Conservation (phyloP, 2,329 filamentous ascomycete species). For the Lomentospora prolificans region DNA sequence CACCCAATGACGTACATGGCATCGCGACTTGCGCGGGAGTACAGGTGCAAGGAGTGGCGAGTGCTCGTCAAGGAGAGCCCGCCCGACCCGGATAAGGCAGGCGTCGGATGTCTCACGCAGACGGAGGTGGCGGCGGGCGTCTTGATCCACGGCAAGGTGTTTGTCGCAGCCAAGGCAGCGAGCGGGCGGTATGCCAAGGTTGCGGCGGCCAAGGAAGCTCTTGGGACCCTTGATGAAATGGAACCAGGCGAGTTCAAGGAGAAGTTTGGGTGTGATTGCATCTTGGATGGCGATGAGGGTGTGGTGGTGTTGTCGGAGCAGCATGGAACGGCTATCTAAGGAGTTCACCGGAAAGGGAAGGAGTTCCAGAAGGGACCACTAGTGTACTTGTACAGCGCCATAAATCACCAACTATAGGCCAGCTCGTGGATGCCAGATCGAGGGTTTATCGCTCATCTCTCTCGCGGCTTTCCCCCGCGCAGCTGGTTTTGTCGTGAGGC, state of each 20-base stretch:
- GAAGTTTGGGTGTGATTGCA: constrained; percentile 56
- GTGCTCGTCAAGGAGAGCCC: constrained; percentile 42
- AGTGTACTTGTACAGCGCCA: too few species aligned
- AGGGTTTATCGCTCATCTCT: too few species aligned
- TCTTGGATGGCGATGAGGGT: constrained; percentile 13
- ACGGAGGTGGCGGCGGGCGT: constrained; percentile 60
- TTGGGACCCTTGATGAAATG: constrained; percentile 36
- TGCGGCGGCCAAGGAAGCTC: constrained; percentile 49
- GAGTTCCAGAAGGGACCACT: too few species aligned
- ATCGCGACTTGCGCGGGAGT: constrained; percentile 51
- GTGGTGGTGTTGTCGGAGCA: neutral
- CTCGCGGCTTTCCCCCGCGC: too few species aligned
- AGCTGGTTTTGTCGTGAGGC: too few species aligned
- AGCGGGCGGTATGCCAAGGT: constrained; percentile 67
- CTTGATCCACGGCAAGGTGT: constrained; percentile 61
- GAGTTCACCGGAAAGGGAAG: neutral
- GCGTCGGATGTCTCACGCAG: constrained; percentile 25
- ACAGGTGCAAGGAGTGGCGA: constrained; percentile 54
- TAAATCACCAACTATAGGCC: too few species aligned
- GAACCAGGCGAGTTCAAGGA: constrained; percentile 46
- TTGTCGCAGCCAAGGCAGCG: constrained; percentile 50
- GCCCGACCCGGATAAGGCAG: constrained; percentile 29
- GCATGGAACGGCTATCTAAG: constrained; percentile 1
- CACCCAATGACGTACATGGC: constrained; percentile 72
- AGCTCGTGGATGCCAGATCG: too few species aligned